Base-by-base conservation (phyloP, 768 basidiomycete species). In the Tulasnella sp. region DNA sequence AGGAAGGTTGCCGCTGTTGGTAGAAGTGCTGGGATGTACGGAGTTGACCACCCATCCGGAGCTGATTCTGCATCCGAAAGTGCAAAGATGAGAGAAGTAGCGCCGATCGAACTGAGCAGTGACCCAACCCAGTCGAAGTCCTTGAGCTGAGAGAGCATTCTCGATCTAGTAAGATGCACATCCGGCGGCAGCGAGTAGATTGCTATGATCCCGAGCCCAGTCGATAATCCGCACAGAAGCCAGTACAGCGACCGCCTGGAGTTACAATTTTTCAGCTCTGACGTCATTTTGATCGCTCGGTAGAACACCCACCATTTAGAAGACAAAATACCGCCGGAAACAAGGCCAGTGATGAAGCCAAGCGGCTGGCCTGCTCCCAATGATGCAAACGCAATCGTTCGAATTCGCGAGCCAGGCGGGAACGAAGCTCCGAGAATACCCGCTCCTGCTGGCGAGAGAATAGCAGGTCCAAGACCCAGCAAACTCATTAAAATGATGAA, bases 291-390 rank as follows among this genome's bases (percentile, higher is more conserved):
- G 9, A 36, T 36, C n/a, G n/a, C 9, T 19, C 38, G 18, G 2
- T 16, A 38, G 36, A 39, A 75, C 75, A 75, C 72, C 3, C 75
- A 78, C 77, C 77, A 78, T 42, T 74, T 40, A 8, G 38, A 42
- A 31, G 77, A 40, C n/a, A 78, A 38, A 40, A 78, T 42, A 44
- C 77, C 77, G 24, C 77, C 77, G n/a, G 52, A 36, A 16, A 78
- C 71, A 31, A 78, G 42, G 31, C 77, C 77, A n/a, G 68, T 62
- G 42, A 78, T 73, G 71, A 71, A 78, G 9, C 77, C 77, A 27
- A 78, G 73, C 42, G 77, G 77, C 52, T 78, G 77, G 10, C 77
- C 77, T 19, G 77, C 77, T 44, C 77, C 77, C 24, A 78, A 56
- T 3, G 48, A n/a, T 3, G 77, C 77, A 36, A 78, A 78, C 3